Base-by-base conservation (phyloP, 805 yeast species). In the Candida maesae region DNA sequence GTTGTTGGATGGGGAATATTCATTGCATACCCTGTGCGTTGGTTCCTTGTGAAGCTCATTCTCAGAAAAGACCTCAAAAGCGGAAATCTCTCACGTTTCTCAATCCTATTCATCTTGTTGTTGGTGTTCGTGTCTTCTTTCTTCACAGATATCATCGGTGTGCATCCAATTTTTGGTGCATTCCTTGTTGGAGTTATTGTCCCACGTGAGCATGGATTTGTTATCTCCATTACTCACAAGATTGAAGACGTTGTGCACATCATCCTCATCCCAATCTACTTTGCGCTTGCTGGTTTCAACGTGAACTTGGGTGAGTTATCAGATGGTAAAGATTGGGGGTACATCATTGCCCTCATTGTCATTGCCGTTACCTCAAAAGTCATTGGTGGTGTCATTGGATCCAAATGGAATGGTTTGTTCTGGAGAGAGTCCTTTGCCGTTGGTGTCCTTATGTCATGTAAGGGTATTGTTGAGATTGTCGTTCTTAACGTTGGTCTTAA, bases 91-190 rank as follows among this genome's bases (percentile, higher is more conserved):
- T 75, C 86, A 2, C 79, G 83, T 36, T 55, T 76, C 21, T 76
- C 81, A 28, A 75, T 82, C 45, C 63, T 78, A 62, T 55, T 73
- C 24, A 74, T 83, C 24, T 51, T 85, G 40, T 49, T 77, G 8
- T 56, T 78, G 41, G 80, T 79, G 48, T 75, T 85, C 45, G 59
- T 73, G 4, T 81, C 90, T 4, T 78, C 93, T 2, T 85, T 84
- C 61, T 83, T 77, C 58, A 85, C 95, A 2, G 90, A 84, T 58
- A 82, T 85, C 42, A 81, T 85, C 47, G 95, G 95, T 5, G 91
- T 84, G 10, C 95, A 85, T 61, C 84, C 93, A 0, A 85, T 85
- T 51, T 85, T 85, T 61, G 95, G 95, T 31, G 93, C 91, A 0
- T 86, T 85, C 54, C 71, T 85, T 62, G 78, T 79, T 11, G 95